Evolutionary conservation across 2,329 filamentous ascomycete species (phyloP), one percentile per base, ranked within the genome.

Genomic region (Colletotrichum sp.): DNA sequence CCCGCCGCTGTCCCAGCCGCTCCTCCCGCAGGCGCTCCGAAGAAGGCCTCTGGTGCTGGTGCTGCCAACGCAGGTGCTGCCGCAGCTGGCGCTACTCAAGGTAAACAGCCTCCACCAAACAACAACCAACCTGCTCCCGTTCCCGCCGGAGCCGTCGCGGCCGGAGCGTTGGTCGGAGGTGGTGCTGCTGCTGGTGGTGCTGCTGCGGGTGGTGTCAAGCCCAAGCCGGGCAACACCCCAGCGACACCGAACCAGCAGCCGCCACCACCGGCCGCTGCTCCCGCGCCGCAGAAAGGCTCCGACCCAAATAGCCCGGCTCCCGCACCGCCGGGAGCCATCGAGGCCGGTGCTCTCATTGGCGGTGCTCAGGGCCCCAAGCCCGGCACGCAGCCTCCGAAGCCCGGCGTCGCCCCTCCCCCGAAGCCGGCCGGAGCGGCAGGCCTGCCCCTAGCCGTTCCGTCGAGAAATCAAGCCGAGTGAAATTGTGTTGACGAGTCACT

Each of bases 401-500:
- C 59, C 2, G 66, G 59, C 2, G 59, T 32, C 59, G 59, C 52
- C 30, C 32, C 67, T 44, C 32, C 52, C 55, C 57, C 68, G 57
- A 70, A 70, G 68, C 26, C 9, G 55, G 55, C 59, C 32, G 57
- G 30, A 57, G 63, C 26, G 10, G 64, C 16, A 5, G 36, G 52
- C 2, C n/a, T 73, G 16, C 73, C 73, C 44, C 63, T 75, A 10
- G 69, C 73, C 12, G 57, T 68, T 18, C 73, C 64, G n/a, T 70
- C 63, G 22, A 73, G 28, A 32, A 68, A 48, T 1, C 39, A 36
- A 13, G 15, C 24, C 44, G 57, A 52, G 24, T 73, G 57, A 75
- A 52, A 10, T 60, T 72, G 52, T 72, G 57, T 68, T 75, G 73
- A 75, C 73, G 57, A 68, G 64, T 68, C 36, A 44, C n/a, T 68